These are phyloP conservation scores for Botrytis cinerea DNA, from an alignment of 2,329 filamentous ascomycete species.

Conservation along the genomic window DNA sequence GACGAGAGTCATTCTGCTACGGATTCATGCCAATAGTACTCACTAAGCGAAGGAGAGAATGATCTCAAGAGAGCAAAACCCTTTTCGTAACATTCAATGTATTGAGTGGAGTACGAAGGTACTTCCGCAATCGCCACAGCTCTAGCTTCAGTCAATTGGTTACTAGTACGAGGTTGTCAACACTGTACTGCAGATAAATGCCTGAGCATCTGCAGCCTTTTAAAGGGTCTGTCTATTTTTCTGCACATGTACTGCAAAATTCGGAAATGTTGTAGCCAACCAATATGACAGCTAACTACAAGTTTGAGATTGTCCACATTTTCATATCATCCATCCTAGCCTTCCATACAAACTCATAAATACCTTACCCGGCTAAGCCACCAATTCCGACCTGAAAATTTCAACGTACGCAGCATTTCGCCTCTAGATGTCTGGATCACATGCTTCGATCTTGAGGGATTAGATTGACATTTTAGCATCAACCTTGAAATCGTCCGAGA, in stretches of 20 bases:
- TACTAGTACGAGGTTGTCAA: conserved; percentile 6
- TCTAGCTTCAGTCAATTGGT: background rate
- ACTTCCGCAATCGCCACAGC: background rate
- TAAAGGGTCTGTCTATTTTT: background rate
- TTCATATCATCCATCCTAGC: background rate
- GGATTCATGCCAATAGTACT: background rate
- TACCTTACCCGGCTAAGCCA: conserved; percentile 7
- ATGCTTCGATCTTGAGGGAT: background rate
- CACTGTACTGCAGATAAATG: conserved; percentile 14
- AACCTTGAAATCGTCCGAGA: background rate
- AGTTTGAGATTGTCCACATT: background rate
- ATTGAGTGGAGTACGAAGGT: background rate
- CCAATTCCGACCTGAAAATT: background rate
- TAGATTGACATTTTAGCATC: background rate
- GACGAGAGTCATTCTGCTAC: background rate
- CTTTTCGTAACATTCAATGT: background rate
- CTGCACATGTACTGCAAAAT: conserved; percentile 12
- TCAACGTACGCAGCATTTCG: background rate
- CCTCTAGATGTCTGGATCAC: background rate
- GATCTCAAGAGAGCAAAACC: background rate
- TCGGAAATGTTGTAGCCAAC: background rate
- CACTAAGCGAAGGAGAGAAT: background rate
- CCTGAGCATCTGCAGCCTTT: conserved; percentile 16
- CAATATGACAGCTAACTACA: background rate
- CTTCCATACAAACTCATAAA: background rate